Conservation (phyloP, 73 alveolate species). For the Paramecium pentaurelia region DNA sequence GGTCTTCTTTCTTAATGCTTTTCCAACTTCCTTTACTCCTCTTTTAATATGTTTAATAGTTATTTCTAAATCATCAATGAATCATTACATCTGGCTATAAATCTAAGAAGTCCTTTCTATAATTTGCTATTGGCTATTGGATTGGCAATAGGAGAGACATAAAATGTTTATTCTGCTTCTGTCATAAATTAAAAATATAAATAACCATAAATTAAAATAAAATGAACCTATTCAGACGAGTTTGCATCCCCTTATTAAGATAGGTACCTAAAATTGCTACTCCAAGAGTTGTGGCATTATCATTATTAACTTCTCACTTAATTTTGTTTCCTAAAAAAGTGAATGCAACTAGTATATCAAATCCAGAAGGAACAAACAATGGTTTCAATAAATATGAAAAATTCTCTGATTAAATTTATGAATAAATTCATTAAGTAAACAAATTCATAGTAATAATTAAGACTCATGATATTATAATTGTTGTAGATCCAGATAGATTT, state of each 20-base stretch:
- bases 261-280: not conserved
- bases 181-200: constrained; percentile 44
- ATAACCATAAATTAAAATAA: constrained; percentile 21
- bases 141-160: constrained; percentile 85
- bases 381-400: not conserved
- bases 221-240: constrained; percentile 25
- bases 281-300: not conserved
- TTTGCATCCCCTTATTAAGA: not conserved
- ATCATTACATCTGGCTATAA: constrained; percentile 69
- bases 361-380: not conserved
- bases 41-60: constrained; percentile 72
- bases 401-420: not conserved
- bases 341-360: not conserved
- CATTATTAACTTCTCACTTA: not conserved
- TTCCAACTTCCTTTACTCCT: constrained; percentile 90
- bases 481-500: not conserved
- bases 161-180: constrained; percentile 60
- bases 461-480: not conserved
- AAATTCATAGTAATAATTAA: not conserved
- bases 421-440: not conserved
- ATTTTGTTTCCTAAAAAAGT: not conserved
- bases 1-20: constrained; percentile 76
- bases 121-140: constrained; percentile 84
- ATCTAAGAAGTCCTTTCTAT: constrained; percentile 72
- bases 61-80: constrained; percentile 2